Evolutionary conservation across 345 rosid genomes (phyloP).

Genomic region (Atalantia buxifolia): DNA sequence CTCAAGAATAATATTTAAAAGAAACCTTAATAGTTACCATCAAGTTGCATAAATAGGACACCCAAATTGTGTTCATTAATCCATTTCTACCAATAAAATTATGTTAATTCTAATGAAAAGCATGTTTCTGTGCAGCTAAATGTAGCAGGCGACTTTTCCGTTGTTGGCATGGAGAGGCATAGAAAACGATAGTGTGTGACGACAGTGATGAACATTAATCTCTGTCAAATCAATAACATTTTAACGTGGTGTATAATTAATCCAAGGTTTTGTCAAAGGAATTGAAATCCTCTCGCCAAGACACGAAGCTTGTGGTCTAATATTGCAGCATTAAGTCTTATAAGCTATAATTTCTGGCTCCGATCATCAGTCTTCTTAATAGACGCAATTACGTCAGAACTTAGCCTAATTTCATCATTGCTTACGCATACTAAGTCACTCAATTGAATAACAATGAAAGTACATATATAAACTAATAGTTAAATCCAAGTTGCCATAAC

Average conservation of each 20-base stretch:
- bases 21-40: no score
- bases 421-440: slow-evolving; percentile 24
- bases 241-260: neutral
- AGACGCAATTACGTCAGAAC: slow-evolving; percentile 21
- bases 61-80: neutral
- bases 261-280: slow-evolving; percentile 16
- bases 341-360: neutral
- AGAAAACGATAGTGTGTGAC: neutral
- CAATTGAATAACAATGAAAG: neutral
- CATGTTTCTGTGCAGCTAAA: neutral
- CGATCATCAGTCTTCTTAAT: slow-evolving; percentile 1
- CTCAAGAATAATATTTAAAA: no score
- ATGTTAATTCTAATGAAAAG: neutral
- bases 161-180: neutral
- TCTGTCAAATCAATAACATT: neutral
- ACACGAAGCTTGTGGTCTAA: slow-evolving; percentile 13
- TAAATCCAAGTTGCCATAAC: neutral
- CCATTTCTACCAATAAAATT: neutral
- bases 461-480: neutral
- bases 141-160: neutral
- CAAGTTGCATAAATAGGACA: no score
- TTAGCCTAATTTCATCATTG: slow-evolving; percentile 33
- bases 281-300: neutral
- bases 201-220: neutral
- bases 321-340: slow-evolving; percentile 13